A percentile compares a stretch with the other conserved stretches of the same genome.
Conservation (phyloP, 441 rosid species). For the Erodium chrysanthum region DNA sequence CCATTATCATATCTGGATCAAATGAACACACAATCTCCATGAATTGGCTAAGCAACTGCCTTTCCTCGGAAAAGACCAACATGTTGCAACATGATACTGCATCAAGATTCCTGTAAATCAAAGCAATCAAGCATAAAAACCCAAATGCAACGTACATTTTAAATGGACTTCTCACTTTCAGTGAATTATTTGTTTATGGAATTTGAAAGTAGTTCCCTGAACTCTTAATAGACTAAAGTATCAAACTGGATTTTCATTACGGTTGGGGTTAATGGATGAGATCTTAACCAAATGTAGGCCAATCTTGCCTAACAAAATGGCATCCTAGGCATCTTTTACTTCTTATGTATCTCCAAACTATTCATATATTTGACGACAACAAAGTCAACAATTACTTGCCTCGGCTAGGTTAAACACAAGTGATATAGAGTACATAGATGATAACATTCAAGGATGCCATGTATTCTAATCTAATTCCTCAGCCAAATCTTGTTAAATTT, state of each 20-base stretch:
- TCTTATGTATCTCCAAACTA: not conserved
- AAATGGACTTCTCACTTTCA: not conserved
- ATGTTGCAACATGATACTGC: conserved; percentile 60
- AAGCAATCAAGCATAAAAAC: conserved; percentile 13
- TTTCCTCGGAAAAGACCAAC: conserved; percentile 55
- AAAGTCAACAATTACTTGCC: not conserved
- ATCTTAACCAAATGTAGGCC: not conserved
- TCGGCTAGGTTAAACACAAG: not conserved
- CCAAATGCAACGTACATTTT: not conserved
- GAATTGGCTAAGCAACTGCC: conserved; percentile 46
- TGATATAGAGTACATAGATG: not conserved
- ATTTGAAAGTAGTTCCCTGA: not conserved
- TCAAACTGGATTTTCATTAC: not conserved
- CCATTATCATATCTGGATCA: conserved; percentile 85
- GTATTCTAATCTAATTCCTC: not conserved
- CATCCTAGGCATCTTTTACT: not conserved
- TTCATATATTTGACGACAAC: not conserved
- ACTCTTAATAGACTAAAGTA: not conserved
- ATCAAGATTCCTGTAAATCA: conserved; percentile 57
- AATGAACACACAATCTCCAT: conserved; percentile 38
- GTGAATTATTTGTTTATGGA: not conserved
- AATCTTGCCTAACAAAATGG: not conserved
- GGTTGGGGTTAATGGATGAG: conserved; percentile 7
- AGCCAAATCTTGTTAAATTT: not conserved
- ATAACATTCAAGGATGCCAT: not conserved